Evolutionary conservation across 441 rosid species (phyloP), one percentile per base, ranked within the genome.

Genomic region (Erysimum cheiri): DNA sequence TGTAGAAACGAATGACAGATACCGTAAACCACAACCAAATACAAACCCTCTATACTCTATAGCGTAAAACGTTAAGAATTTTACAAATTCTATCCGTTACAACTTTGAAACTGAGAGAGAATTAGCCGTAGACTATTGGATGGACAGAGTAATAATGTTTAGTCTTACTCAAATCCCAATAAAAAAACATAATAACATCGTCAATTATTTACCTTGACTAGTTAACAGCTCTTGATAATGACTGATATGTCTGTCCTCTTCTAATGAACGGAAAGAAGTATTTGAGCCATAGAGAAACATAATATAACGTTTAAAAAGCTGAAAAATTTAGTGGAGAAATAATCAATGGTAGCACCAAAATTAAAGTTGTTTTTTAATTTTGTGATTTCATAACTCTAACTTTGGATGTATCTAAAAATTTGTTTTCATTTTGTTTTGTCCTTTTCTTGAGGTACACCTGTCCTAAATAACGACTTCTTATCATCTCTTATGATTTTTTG

Each of bases 161-260:
- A n/a, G n/a, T n/a, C n/a, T n/a, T n/a, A n/a, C 46, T 58, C 47
- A 58, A 37, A 36, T 58, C 46, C 63, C 48, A 59, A 59, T 39
- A 13, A 37, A 11, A 17, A 26, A 59, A 59, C 48, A 58, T 19
- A 58, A 57, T 58, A 22, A 58, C 32, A 24, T 59, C 48, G n/a
- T 40, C 35, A 24, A 26, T 40, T n/a, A 40, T 58, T 11, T 58
- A 37, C 46, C 12, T 59, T 59, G 48, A 59, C 48, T 39, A 22
- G 19, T 33, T 39, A 39, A 39, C 19, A 39, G 31, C 19, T 22
- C 64, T 43, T 59, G 48, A 39, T 39, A 13, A 59, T 37, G 63
- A 37, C 47, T 58, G 64, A 8, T 59, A 7, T 59, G 64, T 40
- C 3, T 59, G 22, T 59, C 35, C 17, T 40, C 13, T 59, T 59